Evolutionary conservation across 2,329 filamentous ascomycete species (phyloP).

Genomic region (Apiospora phragmitis): DNA sequence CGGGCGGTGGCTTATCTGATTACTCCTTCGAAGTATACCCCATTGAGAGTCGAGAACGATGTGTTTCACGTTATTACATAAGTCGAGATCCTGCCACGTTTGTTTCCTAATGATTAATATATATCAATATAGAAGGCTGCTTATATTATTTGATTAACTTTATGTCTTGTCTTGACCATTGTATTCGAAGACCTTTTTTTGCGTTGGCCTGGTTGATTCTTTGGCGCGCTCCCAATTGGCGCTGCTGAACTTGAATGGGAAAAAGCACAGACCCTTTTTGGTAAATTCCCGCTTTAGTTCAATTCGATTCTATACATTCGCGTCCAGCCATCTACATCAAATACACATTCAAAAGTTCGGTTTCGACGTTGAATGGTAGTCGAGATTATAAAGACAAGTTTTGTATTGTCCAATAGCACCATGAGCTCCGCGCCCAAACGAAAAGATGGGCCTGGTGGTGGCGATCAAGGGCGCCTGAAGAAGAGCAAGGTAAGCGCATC

Average conservation of each 20-base stretch:
- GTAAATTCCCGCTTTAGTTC: background rate
- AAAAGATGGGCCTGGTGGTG: conserved; percentile 32
- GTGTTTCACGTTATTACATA: background rate
- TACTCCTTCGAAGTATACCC: background rate
- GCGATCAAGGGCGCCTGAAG: conserved; percentile 27
- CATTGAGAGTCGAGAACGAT: background rate
- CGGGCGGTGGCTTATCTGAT: background rate
- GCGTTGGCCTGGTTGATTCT: background rate
- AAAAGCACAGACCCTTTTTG: conserved; percentile 5
- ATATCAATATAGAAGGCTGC: background rate
- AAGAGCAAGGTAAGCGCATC: conserved; percentile 36
- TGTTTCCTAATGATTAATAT: background rate
- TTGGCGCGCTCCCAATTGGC: background rate
- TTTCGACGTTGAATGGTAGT: background rate
- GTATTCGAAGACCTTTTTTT: background rate
- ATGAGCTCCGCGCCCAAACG: conserved; percentile 38
- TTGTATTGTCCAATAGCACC: background rate
- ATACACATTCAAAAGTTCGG: background rate
- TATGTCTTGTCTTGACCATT: background rate
- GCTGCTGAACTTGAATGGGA: background rate
- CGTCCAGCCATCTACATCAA: background rate
- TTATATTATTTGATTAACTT: too few relatives aligned
- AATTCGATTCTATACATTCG: background rate
- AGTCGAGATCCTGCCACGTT: background rate
- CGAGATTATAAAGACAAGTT: background rate